Conservation (phyloP, 352 stramenopile genomes). For the Globisporangium acanthophoron region DNA sequence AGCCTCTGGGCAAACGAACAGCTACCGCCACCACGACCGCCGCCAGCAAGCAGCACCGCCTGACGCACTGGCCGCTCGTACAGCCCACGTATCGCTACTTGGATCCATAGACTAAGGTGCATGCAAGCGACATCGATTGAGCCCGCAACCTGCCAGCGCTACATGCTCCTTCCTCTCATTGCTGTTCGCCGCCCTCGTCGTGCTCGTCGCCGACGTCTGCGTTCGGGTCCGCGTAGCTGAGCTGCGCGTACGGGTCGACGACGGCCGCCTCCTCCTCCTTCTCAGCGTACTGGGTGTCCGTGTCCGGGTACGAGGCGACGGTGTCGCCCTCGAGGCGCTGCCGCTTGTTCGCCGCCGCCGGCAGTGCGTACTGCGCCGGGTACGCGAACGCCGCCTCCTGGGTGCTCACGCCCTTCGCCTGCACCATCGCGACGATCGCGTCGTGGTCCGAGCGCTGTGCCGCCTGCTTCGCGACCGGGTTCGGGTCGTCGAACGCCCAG, state of each 20-base stretch:
- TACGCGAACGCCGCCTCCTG: slow-evolving; percentile 71
- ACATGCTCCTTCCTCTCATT: background rate
- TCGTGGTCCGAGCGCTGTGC: slow-evolving; percentile 84
- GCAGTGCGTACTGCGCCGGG: slow-evolving; percentile 73
- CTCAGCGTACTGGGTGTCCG: slow-evolving; percentile 44
- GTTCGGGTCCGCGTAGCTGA: slow-evolving; percentile 51
- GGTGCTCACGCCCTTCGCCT: slow-evolving; percentile 56
- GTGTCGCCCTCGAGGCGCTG: slow-evolving; percentile 60
- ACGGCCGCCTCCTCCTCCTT: background rate
- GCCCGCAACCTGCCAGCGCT: background rate
- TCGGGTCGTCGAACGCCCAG: slow-evolving; percentile 93
- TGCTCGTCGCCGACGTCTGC: slow-evolving; percentile 9
- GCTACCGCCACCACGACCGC: slow-evolving; percentile 4
- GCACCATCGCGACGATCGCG: slow-evolving; percentile 82
- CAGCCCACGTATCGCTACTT: slow-evolving; percentile 52
- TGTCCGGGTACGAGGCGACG: slow-evolving; percentile 69
- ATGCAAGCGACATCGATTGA: background rate
- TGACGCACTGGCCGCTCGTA: slow-evolving; percentile 6
- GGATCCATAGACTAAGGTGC: slow-evolving; percentile 6
- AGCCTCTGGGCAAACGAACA: background rate
- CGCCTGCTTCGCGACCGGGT: slow-evolving; percentile 89
- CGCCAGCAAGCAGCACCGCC: slow-evolving; percentile 9
- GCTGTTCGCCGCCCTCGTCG: slow-evolving; percentile 16
- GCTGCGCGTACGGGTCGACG: slow-evolving; percentile 33
- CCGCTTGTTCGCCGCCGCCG: slow-evolving; percentile 38